Base-by-base conservation (phyloP, 1,284 basidiomycete genomes). In the Apiotrichum laibachii region DNA sequence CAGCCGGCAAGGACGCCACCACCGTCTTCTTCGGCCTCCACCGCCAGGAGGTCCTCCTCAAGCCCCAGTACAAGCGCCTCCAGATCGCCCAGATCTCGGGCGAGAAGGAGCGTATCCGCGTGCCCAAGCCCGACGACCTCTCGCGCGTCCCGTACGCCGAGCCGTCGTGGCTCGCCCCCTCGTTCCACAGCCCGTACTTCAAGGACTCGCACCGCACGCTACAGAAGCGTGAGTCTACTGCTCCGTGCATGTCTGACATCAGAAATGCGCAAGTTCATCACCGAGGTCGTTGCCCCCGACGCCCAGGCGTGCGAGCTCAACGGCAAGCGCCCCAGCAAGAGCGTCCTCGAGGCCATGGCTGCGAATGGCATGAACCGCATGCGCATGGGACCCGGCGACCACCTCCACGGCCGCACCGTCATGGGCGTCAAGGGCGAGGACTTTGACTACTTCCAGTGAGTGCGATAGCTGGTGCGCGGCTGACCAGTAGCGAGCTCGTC, bases 351-450 rank as follows among this genome's bases (percentile, higher is more conserved):
- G 15, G 67, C 70, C 31, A 78, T 80, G 75, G 76, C 77, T 8
- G 7, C 84, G 84, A 62, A 86, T 48, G 87, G 87, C 91, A 69
- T 94, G 58, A 87, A 90, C 73, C 88, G 90, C 5, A 96, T 96
- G 92, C 86, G 92, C 54, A 81, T 97, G 77, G 94, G 94, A 19
- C 84, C 84, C 6, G 82, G 82, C 33, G 82, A 83, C 70, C 92
- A 97, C 71, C 81, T 98, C 35, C 82, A 90, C 70, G 92, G 92
- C 3, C 83, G 86, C 26, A 85, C 83, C 31, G 82, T 98, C n/a
- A 89, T 93, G 83, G 84, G 85, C 63, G 87, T 96, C 64, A 88
- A 86, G 69, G 89, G 90, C 12, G 93, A 96, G 76, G 86, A 95
- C 71, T 88, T 92, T 84, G 73, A 89, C 87, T 79, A 89, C 86